These are phyloP conservation scores for Biscogniauxia sp. DNA, from an alignment of 2,329 filamentous ascomycete species.

Conservation along the genomic window DNA sequence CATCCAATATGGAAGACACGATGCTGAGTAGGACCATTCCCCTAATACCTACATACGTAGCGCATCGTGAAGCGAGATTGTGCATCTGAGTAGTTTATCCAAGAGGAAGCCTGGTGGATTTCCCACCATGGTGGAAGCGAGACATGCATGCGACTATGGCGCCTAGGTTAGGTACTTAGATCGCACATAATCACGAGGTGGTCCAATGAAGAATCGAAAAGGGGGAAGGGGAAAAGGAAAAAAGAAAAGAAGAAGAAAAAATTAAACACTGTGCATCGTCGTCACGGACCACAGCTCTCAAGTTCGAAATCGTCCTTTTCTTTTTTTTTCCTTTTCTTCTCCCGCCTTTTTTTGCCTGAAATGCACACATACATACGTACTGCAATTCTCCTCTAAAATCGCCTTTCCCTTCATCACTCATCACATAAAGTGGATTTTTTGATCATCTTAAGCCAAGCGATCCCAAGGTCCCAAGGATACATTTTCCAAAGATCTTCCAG, in stretches of 20 bases:
- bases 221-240: too few relatives aligned
- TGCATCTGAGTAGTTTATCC: not conserved
- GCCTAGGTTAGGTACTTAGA: not conserved
- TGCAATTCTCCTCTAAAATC: not conserved
- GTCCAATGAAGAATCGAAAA: not conserved
- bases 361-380: not conserved
- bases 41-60: not conserved
- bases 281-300: not conserved
- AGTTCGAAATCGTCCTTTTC: not conserved
- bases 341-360: not conserved
- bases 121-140: not conserved
- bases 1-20: not conserved
- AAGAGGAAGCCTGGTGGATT: not conserved
- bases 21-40: not conserved
- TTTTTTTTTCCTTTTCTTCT: not conserved
- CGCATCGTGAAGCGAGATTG: not conserved
- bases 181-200: not conserved
- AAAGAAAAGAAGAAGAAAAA: not conserved
- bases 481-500: not conserved
- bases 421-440: conserved; percentile 1
- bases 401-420: not conserved
- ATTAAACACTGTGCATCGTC: not conserved
- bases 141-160: not conserved
- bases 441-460: not conserved
- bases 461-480: not conserved